Base-by-base conservation (phyloP, 345 rosid species). In the Aurinia saxatilis region DNA sequence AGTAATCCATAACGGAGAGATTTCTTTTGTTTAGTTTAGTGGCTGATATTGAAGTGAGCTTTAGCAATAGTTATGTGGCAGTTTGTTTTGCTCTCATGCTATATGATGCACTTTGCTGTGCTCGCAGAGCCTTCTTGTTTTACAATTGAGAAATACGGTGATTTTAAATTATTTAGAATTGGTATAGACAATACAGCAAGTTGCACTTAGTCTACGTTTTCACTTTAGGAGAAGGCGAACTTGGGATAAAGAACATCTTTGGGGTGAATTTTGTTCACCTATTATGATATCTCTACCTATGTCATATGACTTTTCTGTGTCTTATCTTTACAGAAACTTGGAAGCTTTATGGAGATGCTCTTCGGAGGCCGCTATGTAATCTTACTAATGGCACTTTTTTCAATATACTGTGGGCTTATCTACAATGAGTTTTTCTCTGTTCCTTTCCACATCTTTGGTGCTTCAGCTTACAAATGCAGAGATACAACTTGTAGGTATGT, bases 271-370 rank as follows among this genome's bases (percentile, higher is more conserved):
- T 31, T 33, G 21, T 55, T 41, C 4, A 23, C 67, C 17, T 42
- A 49, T 5, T 37, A 8, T 39, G 17, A 56, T 38, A 16, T 10
- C n/a, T 50, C 27, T 15, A 53, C 4, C 9, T 39, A 13, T 48
- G 61, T 60, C 30, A 15, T 55, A 29, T 67, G 15, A 33, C 36
- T 27, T 50, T 52, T 62, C 25, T 27, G 45, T 60, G 36, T 56
- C 36, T 47, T 58, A 25, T 63, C 40, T 40, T 60, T 75, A 50
- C 54, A 92, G 99, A 92, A 87, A 87, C 96, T 85, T 37, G 99
- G 97, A 74, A 92, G 99, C 85, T 92, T 92, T 78, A 92, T 92
- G 99, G 97, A 90, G 80, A 84, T 92, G 96, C 80, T 90, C 49
- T 92, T 92, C 66, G 96, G 97, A 7, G 99, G 99, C 38, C 95